Base-by-base conservation (phyloP, 1,284 basidiomycete species). In the Ceratobasidium papillatum region DNA sequence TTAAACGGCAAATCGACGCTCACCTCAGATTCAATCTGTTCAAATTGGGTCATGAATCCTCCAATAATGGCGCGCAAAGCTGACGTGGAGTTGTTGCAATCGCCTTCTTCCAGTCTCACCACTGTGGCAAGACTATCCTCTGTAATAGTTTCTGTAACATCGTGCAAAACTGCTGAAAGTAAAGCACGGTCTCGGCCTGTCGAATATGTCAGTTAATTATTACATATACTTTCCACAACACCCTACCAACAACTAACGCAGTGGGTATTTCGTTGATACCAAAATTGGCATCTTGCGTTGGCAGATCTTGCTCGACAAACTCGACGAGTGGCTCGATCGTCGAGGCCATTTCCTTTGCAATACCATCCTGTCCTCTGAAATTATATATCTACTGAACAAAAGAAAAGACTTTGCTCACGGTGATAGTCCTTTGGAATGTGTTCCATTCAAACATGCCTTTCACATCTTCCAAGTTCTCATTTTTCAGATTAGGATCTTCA, bases 161-260 rank as follows among this genome's bases (percentile, higher is more conserved):
- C 25, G 14, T 5, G n/a, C 41, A 72, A 12, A 17, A 72, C 25
- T 36, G 68, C 38, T 49, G 56, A 72, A 61, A 72, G 38, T n/a
- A 72, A 32, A 12, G 68, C 68, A 25, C 68, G 68, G 30, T 72
- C 68, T 30, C 56, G 56, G 27, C 68, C 68, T 72, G 17, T 36
- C 38, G 17, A 47, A 4, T 30, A 1, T 22, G 36, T 62, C 11
- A 43, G 4, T 11, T 25, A 17, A 19, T 17, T 17, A 27, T 36
- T 36, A 4, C 51, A 32, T 52, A 17, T 8, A 19, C n/a, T 51
- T n/a, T 36, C 19, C 19, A 30, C 30, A 14, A 22, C 32, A 68
- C 22, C 54, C 22, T 47, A 69, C 66, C 51, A 41, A 61, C 68
- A 19, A 72, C 54, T 30, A 72, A 27, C 22, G 68, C 68, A 0